Percentiles rank a stretch among this genome's conserved stretches.
These are phyloP conservation scores for Malus sieversii DNA, from an alignment of 306 rosid species.

Conservation along the genomic window DNA sequence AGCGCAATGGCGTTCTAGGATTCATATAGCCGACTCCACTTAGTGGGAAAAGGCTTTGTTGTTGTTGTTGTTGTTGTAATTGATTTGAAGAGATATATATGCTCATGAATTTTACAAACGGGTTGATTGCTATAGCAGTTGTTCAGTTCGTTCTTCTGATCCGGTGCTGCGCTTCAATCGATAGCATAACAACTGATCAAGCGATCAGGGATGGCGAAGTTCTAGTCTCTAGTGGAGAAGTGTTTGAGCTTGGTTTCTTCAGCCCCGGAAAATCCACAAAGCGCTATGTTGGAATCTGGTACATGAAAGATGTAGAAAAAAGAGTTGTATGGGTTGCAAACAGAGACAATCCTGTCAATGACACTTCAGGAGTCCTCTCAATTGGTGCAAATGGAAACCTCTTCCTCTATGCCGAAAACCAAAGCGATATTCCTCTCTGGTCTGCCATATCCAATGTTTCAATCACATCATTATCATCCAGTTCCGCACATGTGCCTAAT, in stretches of 20 bases:
- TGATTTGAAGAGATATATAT: too few species aligned
- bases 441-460: background rate
- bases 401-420: too few species aligned
- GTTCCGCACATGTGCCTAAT: background rate
- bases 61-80: too few species aligned
- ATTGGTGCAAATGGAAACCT: background rate
- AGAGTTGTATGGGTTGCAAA: background rate
- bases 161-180: background rate
- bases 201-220: slow-evolving; percentile 32
- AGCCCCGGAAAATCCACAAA: background rate
- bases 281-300: slow-evolving; percentile 32
- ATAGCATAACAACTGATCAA: slow-evolving; percentile 12
- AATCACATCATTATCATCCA: background rate
- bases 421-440: background rate
- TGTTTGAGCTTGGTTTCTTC: slow-evolving; percentile 52
- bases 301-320: background rate
- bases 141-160: background rate
- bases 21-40: too few species aligned
- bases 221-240: slow-evolving; percentile 26
- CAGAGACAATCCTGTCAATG: background rate
- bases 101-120: background rate
- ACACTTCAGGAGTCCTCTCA: background rate
- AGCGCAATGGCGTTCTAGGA: too few species aligned
- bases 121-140: background rate
- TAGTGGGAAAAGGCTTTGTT: too few species aligned